These are phyloP conservation scores for Amoebophrya sp. DNA, from an alignment of 169 alveolate species.

Conservation along the genomic window DNA sequence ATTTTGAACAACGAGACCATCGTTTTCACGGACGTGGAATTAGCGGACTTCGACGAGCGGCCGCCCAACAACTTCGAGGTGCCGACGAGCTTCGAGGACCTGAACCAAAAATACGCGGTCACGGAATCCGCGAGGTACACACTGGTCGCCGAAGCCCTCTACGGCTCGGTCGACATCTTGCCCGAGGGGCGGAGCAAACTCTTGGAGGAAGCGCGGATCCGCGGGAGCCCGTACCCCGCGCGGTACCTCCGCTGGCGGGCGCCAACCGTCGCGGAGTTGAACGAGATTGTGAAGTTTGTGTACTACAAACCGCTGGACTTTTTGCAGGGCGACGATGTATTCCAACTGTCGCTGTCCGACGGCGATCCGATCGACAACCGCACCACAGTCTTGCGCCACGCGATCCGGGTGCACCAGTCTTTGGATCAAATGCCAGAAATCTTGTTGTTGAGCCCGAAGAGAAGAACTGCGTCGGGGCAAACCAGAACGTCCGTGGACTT, in stretches of 20 bases:
- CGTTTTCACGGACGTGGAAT: neutral
- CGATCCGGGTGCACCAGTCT: neutral
- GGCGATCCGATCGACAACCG: neutral
- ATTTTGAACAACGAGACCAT: neutral
- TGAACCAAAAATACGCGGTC: no score
- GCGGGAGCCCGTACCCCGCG: neutral
- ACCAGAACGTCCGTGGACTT: no score
- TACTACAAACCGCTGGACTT: neutral
- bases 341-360: neutral
- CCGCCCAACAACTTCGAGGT: neutral
- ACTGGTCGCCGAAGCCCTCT: neutral
- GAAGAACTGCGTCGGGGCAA: no score
- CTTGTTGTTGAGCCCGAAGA: no score
- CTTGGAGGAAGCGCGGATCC: neutral
- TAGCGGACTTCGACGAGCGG: neutral
- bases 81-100: neutral
- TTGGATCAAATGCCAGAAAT: neutral
- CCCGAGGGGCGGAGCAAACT: neutral
- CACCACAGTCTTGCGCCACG: neutral
- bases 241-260: neutral
- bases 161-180: neutral
- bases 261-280: neutral
- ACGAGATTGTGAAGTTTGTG: neutral
- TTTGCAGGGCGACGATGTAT: neutral
- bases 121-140: neutral